Percentiles rank a stretch among this genome's conserved stretches.
phyloP scores from a whole-genome alignment of 2,329 filamentous ascomycete genomes.

The Cladosporium sp. region DNA sequence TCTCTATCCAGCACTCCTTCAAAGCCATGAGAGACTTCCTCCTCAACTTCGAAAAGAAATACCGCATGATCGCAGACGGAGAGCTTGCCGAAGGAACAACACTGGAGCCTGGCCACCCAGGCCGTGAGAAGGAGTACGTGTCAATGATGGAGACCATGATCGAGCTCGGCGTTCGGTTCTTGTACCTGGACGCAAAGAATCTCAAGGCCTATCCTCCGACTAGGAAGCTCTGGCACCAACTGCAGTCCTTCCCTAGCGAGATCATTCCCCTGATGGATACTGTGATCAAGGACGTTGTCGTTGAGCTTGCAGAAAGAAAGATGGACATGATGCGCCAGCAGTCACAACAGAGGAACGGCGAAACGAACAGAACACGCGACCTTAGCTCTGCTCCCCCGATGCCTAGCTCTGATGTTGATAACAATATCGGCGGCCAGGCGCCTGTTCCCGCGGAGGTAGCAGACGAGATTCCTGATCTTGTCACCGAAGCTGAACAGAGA shows the following conservation, averaged over 20 bases:
- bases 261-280: conserved; percentile 97
- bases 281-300: conserved; percentile 84
- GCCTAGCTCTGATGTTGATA: conserved; percentile 67
- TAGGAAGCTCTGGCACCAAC: conserved; percentile 88
- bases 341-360: conserved; percentile 21
- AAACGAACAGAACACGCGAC: conserved; percentile 23
- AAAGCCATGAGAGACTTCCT: conserved; percentile 86
- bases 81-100: conserved; percentile 66
- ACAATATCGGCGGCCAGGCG: conserved; percentile 30
- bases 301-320: conserved; percentile 77
- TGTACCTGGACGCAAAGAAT: conserved; percentile 85
- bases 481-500: conserved; percentile 69
- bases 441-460: conserved; percentile 31
- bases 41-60: conserved; percentile 85
- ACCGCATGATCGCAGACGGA: conserved; percentile 87
- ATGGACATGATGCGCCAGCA: conserved; percentile 55
- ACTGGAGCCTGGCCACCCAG: conserved; percentile 58
- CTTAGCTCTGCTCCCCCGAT: conserved; percentile 68
- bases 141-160: conserved; percentile 87
- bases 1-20: conserved; percentile 86
- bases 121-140: conserved; percentile 75
- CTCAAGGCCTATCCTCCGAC: conserved; percentile 90
- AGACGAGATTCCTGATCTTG: conserved; percentile 59
- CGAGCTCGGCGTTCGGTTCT: conserved; percentile 70
- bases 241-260: conserved; percentile 90